These are phyloP conservation scores for Pyrenophora seminiperda DNA, from an alignment of 2,329 filamentous ascomycete genomes.

Conservation along the genomic window DNA sequence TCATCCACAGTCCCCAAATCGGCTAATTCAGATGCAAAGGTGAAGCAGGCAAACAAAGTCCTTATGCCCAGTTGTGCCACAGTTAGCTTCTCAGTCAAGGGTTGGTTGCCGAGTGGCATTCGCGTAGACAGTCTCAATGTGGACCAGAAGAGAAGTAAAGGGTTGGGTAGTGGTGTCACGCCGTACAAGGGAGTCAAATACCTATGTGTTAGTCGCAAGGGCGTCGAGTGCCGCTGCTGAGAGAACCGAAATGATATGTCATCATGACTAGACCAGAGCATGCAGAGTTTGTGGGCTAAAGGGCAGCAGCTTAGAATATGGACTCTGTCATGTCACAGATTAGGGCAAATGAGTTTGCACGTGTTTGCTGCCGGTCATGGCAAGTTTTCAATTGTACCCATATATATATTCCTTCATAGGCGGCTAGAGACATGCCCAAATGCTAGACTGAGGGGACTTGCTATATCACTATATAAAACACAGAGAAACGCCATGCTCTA, in stretches of 20 bases:
- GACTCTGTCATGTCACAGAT: background rate
- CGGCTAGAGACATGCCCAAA: background rate
- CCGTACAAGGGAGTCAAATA: constrained; percentile 99
- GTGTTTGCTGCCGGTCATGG: too few species aligned
- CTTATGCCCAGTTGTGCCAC: constrained; percentile 57
- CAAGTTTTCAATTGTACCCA: too few species aligned
- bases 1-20: constrained; percentile 25
- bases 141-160: constrained; percentile 78
- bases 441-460: background rate
- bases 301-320: too few species aligned
- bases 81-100: constrained; percentile 60
- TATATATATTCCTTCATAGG: too few species aligned
- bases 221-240: constrained; percentile 51
- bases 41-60: constrained; percentile 60
- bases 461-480: background rate
- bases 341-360: background rate
- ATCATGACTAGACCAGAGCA: background rate
- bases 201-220: constrained; percentile 70
- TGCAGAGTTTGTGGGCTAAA: background rate
- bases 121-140: constrained; percentile 66
- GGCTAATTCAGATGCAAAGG: constrained; percentile 55
- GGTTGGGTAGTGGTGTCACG: constrained; percentile 83
- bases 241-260: background rate
- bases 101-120: constrained; percentile 68
- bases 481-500: background rate